Evolutionary conservation across 2,329 filamentous ascomycete genomes (phyloP).

Genomic region (Ascochyta pisi): DNA sequence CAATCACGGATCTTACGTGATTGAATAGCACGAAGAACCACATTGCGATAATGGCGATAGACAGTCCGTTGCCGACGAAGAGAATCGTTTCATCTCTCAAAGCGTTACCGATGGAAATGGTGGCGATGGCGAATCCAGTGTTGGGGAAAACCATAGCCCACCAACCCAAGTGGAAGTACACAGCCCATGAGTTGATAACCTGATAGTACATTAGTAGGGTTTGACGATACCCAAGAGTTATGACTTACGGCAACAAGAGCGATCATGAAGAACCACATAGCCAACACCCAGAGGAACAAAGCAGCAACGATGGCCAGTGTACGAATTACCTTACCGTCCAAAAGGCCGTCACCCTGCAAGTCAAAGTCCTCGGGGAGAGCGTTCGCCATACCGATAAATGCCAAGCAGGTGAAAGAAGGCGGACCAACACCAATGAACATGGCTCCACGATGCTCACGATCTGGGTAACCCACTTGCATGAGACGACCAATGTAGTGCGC

Average conservation of each 20-base stretch:
- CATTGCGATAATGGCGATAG: slow-evolving; percentile 59
- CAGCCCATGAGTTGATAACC: slow-evolving; percentile 42
- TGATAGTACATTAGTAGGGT: slow-evolving; percentile 21
- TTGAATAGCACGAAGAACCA: slow-evolving; percentile 63
- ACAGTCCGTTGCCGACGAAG: slow-evolving; percentile 56
- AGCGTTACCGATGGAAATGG: slow-evolving; percentile 49
- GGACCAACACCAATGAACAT: slow-evolving; percentile 81
- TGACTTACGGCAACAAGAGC: slow-evolving; percentile 48
- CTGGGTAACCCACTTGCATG: slow-evolving; percentile 71
- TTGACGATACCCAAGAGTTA: too few relatives aligned
- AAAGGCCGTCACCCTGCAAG: slow-evolving; percentile 55
- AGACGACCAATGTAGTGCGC: slow-evolving; percentile 73
- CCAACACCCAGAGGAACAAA: slow-evolving; percentile 70
- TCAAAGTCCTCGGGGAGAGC: slow-evolving; percentile 57
- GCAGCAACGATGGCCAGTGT: slow-evolving; percentile 57
- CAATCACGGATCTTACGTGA: slow-evolving; percentile 60
- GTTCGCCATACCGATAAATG: slow-evolving; percentile 71
- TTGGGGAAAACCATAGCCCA: slow-evolving; percentile 63
- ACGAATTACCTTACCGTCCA: slow-evolving; percentile 54
- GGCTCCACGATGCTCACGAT: slow-evolving; percentile 69
- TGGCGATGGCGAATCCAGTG: slow-evolving; percentile 53
- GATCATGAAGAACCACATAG: slow-evolving; percentile 63
- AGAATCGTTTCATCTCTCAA: slow-evolving; percentile 46
- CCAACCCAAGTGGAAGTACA: slow-evolving; percentile 68
- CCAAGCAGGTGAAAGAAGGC: slow-evolving; percentile 73